Percentiles rank a stretch among this genome's conserved stretches.
Evolutionary conservation across 2,329 filamentous ascomycete species (phyloP).

Genomic region (Talaromyces piceae): DNA sequence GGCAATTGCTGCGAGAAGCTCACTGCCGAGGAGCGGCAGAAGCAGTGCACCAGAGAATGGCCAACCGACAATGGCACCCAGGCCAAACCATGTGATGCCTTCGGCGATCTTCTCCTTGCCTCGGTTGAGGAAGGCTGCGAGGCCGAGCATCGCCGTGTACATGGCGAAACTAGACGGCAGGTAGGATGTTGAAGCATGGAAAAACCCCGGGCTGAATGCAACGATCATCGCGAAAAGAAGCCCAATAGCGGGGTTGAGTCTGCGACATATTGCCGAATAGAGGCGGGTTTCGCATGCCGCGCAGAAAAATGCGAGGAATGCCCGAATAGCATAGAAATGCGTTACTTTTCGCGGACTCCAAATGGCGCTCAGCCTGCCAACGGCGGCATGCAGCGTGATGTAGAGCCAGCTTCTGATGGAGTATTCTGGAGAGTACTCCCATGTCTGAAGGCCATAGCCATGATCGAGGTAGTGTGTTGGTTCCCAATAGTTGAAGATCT

Average conservation of each 20-base stretch:
- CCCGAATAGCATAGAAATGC: conserved; percentile 85
- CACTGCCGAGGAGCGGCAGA: conserved; percentile 73
- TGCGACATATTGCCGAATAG: conserved; percentile 67
- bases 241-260: conserved; percentile 74
- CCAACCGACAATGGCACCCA: conserved; percentile 84
- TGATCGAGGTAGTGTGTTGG: conserved; percentile 90
- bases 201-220: conserved; percentile 80
- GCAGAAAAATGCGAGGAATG: conserved; percentile 65
- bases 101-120: conserved; percentile 69
- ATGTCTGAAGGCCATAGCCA: conserved; percentile 90
- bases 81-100: conserved; percentile 85
- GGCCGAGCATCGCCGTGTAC: conserved; percentile 82
- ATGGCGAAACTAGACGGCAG: conserved; percentile 94
- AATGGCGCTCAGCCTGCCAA: conserved; percentile 60
- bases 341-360: conserved; percentile 39
- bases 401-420: conserved; percentile 96
- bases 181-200: conserved; percentile 79
- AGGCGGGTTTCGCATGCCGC: conserved; percentile 75
- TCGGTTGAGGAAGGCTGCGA: conserved; percentile 88
- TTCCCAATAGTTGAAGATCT: conserved; percentile 99
- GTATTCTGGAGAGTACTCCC: conserved; percentile 95
- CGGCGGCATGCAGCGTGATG: conserved; percentile 66
- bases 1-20: conserved; percentile 50
- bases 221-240: conserved; percentile 74
- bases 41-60: conserved; percentile 82